phyloP scores from a whole-genome alignment of 768 basidiomycete genomes.

The Xerocomus potaroensis region DNA sequence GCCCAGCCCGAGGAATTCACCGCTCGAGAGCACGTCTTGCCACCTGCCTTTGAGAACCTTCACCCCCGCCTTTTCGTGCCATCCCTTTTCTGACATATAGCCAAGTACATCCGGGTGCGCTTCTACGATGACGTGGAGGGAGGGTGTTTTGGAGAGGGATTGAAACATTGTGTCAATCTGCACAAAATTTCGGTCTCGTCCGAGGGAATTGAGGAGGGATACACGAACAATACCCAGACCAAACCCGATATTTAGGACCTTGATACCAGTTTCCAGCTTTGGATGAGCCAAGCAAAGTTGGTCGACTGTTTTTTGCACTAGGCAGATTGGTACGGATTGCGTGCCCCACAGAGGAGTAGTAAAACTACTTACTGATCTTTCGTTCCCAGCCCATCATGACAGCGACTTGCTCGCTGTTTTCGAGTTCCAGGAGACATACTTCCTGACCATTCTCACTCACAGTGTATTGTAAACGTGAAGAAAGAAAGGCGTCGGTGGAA shows the following conservation, averaged over 20 bases:
- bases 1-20: slow-evolving; percentile 55
- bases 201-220: neutral
- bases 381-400: slow-evolving; percentile 99
- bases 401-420: slow-evolving; percentile 73
- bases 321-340: slow-evolving; percentile 20
- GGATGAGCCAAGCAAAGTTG: slow-evolving; percentile 54
- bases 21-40: slow-evolving; percentile 77
- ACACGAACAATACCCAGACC: slow-evolving; percentile 81
- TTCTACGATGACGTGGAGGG: slow-evolving; percentile 86
- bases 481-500: slow-evolving; percentile 66
- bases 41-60: slow-evolving; percentile 85
- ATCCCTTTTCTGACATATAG: slow-evolving; percentile 71
- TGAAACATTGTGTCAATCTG: slow-evolving; percentile 88
- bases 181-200: slow-evolving; percentile 3
- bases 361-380: slow-evolving; percentile 56
- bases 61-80: slow-evolving; percentile 75
- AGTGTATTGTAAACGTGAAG: slow-evolving; percentile 63
- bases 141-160: slow-evolving; percentile 50
- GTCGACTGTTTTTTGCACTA: slow-evolving; percentile 76
- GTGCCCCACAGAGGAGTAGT: neutral
- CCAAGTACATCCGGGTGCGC: slow-evolving; percentile 89
- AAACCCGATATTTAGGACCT: slow-evolving; percentile 87
- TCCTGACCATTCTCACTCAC: slow-evolving; percentile 74
- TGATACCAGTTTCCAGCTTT: slow-evolving; percentile 44
- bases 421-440: slow-evolving; percentile 65